These are phyloP conservation scores for Asterochloris sp. DNA, from an alignment of 139 green algal species.

Conservation along the genomic window DNA sequence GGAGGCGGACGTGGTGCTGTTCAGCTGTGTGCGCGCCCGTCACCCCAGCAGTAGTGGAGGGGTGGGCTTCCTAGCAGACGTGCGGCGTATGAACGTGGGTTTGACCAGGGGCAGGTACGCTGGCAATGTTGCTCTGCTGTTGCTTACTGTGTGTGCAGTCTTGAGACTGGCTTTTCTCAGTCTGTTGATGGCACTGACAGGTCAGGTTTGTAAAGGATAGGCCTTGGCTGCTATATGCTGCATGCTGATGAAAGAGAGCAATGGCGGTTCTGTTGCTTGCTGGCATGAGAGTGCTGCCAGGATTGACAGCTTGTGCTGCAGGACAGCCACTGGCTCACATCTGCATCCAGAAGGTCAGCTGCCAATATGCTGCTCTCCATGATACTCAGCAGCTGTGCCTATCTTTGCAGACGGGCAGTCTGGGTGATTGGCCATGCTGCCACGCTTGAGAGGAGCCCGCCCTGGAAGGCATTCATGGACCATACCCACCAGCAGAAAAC, in stretches of 20 bases:
- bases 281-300: background rate
- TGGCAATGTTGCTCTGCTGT: background rate
- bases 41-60: background rate
- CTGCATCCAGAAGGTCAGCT: background rate
- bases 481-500: conserved; percentile 19
- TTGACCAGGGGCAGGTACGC: conserved; percentile 53
- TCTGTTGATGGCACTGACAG: background rate
- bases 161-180: background rate
- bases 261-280: background rate
- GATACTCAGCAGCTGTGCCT: background rate
- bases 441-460: conserved; percentile 38
- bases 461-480: conserved; percentile 45
- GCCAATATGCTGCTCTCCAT: background rate
- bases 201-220: background rate
- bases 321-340: background rate
- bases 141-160: background rate
- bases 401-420: conserved; percentile 29
- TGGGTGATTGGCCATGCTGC: conserved; percentile 58
- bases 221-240: background rate
- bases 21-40: conserved; percentile 56
- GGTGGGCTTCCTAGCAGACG: conserved; percentile 69
- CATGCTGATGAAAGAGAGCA: background rate
- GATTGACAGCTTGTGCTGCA: background rate
- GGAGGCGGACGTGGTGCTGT: conserved; percentile 67
- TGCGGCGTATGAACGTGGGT: conserved; percentile 72